Evolutionary conservation across 2,329 filamentous ascomycete genomes (phyloP).

Genomic region (Hortaea sp.): DNA sequence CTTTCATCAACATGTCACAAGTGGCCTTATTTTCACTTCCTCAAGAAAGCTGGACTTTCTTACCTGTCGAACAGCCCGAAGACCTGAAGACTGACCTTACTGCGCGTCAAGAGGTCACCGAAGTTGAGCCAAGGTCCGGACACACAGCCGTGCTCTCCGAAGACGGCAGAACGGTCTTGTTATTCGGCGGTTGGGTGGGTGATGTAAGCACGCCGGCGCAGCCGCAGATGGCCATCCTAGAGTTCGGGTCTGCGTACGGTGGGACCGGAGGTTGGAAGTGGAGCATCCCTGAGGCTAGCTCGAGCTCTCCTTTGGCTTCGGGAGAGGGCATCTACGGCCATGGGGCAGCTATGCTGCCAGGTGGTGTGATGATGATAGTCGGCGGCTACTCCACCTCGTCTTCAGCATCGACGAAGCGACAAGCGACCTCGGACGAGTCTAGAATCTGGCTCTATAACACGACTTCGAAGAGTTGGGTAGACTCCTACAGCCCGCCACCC

Average conservation of each 20-base stretch:
- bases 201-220: constrained; percentile 63
- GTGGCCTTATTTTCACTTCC: constrained; percentile 80
- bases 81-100: constrained; percentile 46
- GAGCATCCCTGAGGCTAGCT: constrained; percentile 47
- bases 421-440: constrained; percentile 29
- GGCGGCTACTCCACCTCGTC: constrained; percentile 47
- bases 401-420: constrained; percentile 27
- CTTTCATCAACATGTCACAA: constrained; percentile 91
- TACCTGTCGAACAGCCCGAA: constrained; percentile 48
- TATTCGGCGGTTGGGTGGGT: constrained; percentile 90
- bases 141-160: constrained; percentile 75
- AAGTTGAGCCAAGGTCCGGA: constrained; percentile 72
- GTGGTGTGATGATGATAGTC: constrained; percentile 50
- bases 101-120: constrained; percentile 31
- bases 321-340: constrained; percentile 50
- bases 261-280: constrained; percentile 55
- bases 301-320: constrained; percentile 31
- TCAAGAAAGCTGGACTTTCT: constrained; percentile 76
- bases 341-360: constrained; percentile 51
- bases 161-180: constrained; percentile 65
- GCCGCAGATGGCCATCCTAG: constrained; percentile 70
- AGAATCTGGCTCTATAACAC: constrained; percentile 50
- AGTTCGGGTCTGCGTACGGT: constrained; percentile 65
- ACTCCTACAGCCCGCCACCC: constrained; percentile 41
- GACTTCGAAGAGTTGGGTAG: constrained; percentile 49